Conservation (phyloP, 2,329 filamentous ascomycete genomes). For the Colletotrichum plurivorum region DNA sequence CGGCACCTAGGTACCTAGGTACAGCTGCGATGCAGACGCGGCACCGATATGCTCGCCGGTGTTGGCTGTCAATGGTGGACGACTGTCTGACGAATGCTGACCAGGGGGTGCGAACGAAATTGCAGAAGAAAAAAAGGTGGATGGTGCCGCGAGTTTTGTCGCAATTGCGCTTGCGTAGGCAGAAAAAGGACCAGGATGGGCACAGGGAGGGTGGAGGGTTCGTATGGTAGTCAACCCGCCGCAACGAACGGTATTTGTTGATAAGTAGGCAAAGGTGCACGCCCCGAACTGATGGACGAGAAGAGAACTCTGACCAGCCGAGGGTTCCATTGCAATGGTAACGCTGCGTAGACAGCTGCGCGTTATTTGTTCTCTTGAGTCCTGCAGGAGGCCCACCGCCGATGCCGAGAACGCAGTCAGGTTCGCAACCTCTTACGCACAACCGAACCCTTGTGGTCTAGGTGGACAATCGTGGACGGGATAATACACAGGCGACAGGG, state of each 20-base stretch:
- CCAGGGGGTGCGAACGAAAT: background rate
- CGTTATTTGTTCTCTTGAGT: constrained; percentile 16
- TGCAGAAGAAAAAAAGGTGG: constrained; percentile 1
- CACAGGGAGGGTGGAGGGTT: background rate
- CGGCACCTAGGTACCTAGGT: background rate
- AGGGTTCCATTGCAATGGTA: constrained; percentile 2
- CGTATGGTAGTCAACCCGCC: background rate
- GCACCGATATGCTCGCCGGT: too few species aligned
- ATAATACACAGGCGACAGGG: too few species aligned
- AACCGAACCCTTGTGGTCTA: too few species aligned
- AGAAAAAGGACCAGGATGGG: background rate
- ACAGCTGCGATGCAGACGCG: background rate
- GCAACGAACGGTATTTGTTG: background rate
- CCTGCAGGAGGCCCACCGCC: constrained; percentile 35
- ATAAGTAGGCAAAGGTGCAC: too few species aligned
- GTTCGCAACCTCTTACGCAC: constrained; percentile 35
- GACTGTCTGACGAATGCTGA: constrained; percentile 29
- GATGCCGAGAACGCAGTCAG: constrained; percentile 10
- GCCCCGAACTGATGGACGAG: too few species aligned
- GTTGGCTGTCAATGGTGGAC: background rate
- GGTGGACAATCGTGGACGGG: too few species aligned
- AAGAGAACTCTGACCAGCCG: background rate
- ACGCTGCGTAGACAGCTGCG: constrained; percentile 6
- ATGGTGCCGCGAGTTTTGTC: constrained; percentile 21
- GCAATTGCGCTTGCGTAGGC: constrained; percentile 29